Evolutionary conservation across 768 basidiomycete species (phyloP).

Genomic region (Sutorius australiensis): DNA sequence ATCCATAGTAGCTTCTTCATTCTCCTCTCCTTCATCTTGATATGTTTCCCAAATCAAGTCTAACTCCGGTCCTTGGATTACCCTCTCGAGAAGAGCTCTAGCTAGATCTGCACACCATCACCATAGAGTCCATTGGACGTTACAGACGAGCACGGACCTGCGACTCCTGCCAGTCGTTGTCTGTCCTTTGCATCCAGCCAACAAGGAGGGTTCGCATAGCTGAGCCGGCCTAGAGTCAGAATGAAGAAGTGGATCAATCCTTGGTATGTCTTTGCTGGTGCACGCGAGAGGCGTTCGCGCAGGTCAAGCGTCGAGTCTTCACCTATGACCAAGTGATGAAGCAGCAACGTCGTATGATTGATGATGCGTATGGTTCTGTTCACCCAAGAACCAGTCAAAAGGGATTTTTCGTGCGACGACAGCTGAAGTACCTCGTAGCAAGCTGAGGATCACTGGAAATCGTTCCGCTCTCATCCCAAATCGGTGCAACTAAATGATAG

Average conservation of each 20-base stretch:
- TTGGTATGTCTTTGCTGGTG: conserved; percentile 52
- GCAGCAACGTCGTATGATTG: conserved; percentile 51
- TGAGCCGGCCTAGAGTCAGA: conserved; percentile 72
- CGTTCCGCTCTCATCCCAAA: conserved; percentile 65
- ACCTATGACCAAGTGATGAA: conserved; percentile 61
- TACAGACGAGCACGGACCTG: conserved; percentile 39
- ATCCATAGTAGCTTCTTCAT: conserved; percentile 38
- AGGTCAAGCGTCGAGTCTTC: conserved; percentile 48
- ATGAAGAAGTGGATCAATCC: conserved; percentile 68
- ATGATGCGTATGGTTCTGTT: conserved; percentile 49
- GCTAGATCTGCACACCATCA: conserved; percentile 45
- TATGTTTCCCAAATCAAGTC: conserved; percentile 63
- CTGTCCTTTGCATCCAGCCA: conserved; percentile 47
- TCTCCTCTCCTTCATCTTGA: conserved; percentile 43
- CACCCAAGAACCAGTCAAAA: neutral
- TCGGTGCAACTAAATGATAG: conserved; percentile 44
- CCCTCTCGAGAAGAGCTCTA: conserved; percentile 56
- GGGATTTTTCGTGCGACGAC: neutral
- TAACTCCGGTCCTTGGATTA: conserved; percentile 71
- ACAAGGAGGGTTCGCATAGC: conserved; percentile 62
- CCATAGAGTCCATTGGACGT: conserved; percentile 3
- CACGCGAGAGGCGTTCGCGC: conserved; percentile 54
- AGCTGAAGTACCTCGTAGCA: conserved; percentile 21
- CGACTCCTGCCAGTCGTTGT: conserved; percentile 41
- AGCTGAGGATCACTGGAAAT: conserved; percentile 36